phyloP scores from a whole-genome alignment of 805 yeast genomes.

The Metschnikowia cerradonensis region DNA sequence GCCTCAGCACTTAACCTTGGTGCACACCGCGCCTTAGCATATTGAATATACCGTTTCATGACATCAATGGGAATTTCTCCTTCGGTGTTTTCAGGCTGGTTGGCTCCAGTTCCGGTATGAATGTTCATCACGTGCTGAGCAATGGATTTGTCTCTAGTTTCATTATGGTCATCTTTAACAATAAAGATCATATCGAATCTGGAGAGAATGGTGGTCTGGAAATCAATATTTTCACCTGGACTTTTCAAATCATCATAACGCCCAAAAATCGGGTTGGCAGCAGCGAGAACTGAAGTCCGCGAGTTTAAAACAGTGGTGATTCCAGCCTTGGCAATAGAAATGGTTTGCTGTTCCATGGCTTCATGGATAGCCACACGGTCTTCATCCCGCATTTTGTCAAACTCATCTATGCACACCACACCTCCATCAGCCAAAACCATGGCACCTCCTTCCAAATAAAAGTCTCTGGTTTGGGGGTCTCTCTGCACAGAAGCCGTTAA shows the following conservation, averaged over 20 bases:
- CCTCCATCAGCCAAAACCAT: slow-evolving; percentile 99
- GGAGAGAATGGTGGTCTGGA: slow-evolving; percentile 93
- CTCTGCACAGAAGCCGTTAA: slow-evolving; percentile 96
- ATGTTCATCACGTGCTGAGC: slow-evolving; percentile 94
- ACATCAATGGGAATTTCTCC: slow-evolving; percentile 87
- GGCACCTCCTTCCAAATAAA: slow-evolving; percentile 98
- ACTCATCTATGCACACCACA: slow-evolving; percentile 98
- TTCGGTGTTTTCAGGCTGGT: slow-evolving; percentile 46
- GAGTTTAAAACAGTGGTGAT: slow-evolving; percentile 95
- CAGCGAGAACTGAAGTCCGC: slow-evolving; percentile 93
- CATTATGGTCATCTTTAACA: slow-evolving; percentile 92
- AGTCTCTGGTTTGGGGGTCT: slow-evolving; percentile 83
- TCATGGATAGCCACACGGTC: slow-evolving; percentile 98
- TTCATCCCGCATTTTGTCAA: slow-evolving; percentile 98
- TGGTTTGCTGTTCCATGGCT: slow-evolving; percentile 99
- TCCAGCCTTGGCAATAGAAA: slow-evolving; percentile 98
- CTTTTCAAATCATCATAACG: slow-evolving; percentile 93
- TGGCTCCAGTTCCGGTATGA: slow-evolving; percentile 63
- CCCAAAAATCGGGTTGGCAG: slow-evolving; percentile 97
- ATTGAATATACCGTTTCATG: slow-evolving; percentile 89
- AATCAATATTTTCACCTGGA: slow-evolving; percentile 97
- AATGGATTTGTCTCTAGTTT: slow-evolving; percentile 76
- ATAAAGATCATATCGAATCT: slow-evolving; percentile 98
- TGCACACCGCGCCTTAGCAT: slow-evolving; percentile 86
- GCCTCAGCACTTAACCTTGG: slow-evolving; percentile 89